Base-by-base conservation (phyloP, 257 asterid genomes). In the Cruciata laevipes region DNA sequence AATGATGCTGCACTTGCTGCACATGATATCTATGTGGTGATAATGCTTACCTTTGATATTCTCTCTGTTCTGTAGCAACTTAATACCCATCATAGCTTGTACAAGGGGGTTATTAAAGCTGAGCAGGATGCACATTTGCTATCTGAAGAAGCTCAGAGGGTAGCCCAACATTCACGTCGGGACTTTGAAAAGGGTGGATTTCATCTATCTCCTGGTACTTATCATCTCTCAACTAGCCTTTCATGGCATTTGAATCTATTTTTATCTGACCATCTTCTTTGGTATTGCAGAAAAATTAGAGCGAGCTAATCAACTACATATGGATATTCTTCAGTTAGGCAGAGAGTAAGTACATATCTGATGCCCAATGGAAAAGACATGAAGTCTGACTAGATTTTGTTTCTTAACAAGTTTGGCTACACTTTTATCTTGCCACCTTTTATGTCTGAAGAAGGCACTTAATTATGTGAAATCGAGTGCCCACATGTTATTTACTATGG, bases 121-220 rank as follows among this genome's bases (percentile, higher is more conserved):
- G 97, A 90, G 84, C 71, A 82, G 73, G 85, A 88, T 74, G 78
- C 55, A 67, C 89, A 78, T 76, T 75, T 85, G 80, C 95, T 93
- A 72, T 74, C 92, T 38, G 88, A 85, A 61, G 99, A 93, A 83
- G 95, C 83, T 69, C 83, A 21, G 44, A 85, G 95, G 79, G 90
- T 92, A 73, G 99, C 92, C 68, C 84, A 60, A 61, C 76, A 79
- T 82, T 76, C 86, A 67, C 95, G 95, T 14, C 77, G 68, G 74
- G 97, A 90, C 81, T 79, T 90, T 78, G 99, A 93, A 86, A 90
- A 87, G 86, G 97, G 97, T 74, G 99, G 99, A 76, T 88, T 90
- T 82, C 97, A 93, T 81, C 96, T 93, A 44, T 72, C 76, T 74
- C 74, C 87, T 70, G 96, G 99, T 93, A 82, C 53, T 61, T 69